Base-by-base conservation (phyloP, 1,139 yeast genomes). In the Geotrichum histeridarum region DNA sequence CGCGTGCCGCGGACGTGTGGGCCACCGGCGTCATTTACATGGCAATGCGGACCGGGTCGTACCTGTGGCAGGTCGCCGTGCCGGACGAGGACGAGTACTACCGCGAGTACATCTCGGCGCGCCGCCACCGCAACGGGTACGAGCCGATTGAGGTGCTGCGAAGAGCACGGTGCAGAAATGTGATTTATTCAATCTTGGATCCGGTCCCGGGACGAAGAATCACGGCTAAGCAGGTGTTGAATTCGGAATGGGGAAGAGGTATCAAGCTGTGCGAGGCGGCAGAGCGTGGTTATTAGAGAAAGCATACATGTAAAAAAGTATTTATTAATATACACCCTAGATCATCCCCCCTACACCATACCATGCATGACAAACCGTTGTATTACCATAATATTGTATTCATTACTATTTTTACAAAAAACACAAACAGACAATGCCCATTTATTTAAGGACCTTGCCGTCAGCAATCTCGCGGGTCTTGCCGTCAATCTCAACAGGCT, bases 21-120 rank as follows among this genome's bases (percentile, higher is more conserved):
- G 86, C 98, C 0, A 86, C 95, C 70, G 99, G 98, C 51, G 94
- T 93, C 18, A 88, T 93, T 46, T 93, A 91, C 70, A 90, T 93
- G 97, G 97, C 96, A 7, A 91, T 93, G 98, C 78, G 98, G 66
- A 88, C 96, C 0, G 99, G 98, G 1, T 78, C 96, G 55, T 96
- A 91, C 64, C 72, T 93, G 56, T 93, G 99, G 99, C 84, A 86
- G 63, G 74, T 83, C 56, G 97, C 98, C 1, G 82, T 81, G 59
- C 65, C 68, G 31, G 78, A 76, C 47, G 88, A 83, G 52, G 98
- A 93, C 68, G 94, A 84, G 62, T 87, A 86, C 67, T 91, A 83
- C 69, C 73, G 76, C 48, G 83, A 79, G 62, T 93, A 91, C 65
- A 72, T 91, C 55, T 76, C 77, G 51, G 88, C 86, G 58, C 76